These are phyloP conservation scores for Auriscalpium vulgare DNA, from an alignment of 768 basidiomycete species.

Conservation along the genomic window DNA sequence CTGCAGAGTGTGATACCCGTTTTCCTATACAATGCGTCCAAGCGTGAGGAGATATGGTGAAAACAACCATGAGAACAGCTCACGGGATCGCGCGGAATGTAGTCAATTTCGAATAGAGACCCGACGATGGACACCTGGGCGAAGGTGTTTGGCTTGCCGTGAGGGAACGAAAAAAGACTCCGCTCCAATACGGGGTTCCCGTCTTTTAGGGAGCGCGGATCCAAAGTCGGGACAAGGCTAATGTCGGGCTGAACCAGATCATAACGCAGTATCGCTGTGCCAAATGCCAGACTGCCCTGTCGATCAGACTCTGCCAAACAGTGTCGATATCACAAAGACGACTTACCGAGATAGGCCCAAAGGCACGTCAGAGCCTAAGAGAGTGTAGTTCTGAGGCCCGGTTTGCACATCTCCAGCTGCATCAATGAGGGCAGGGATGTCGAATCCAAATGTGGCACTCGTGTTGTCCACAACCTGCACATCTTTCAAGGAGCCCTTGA, in stretches of 20 bases:
- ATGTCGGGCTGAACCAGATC: slow-evolving; percentile 41
- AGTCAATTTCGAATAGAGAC: slow-evolving; percentile 38
- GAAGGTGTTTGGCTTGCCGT: slow-evolving; percentile 29
- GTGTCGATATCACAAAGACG: background rate
- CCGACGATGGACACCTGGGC: slow-evolving; percentile 34
- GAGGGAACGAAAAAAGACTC: slow-evolving; percentile 32
- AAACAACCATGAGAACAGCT: slow-evolving; percentile 11
- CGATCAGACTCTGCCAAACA: background rate
- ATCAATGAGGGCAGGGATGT: slow-evolving; percentile 36
- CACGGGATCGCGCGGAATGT: slow-evolving; percentile 38
- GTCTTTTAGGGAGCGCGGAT: slow-evolving; percentile 15
- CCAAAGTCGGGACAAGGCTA: slow-evolving; percentile 33
- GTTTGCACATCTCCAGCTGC: slow-evolving; percentile 32
- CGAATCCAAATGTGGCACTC: slow-evolving; percentile 36
- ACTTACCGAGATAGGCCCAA: slow-evolving; percentile 32
- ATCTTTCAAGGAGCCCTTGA: slow-evolving; percentile 35
- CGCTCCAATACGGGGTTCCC: slow-evolving; percentile 15
- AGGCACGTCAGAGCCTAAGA: slow-evolving; percentile 34
- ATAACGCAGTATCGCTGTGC: slow-evolving; percentile 36
- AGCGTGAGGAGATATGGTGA: background rate
- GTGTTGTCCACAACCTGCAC: slow-evolving; percentile 47
- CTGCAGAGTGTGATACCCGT: background rate
- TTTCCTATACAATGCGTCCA: background rate
- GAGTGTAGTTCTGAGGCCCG: slow-evolving; percentile 38
- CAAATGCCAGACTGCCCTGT: slow-evolving; percentile 34